Base-by-base conservation (phyloP, 768 basidiomycete genomes). In the Paxillus rubicundulus region DNA sequence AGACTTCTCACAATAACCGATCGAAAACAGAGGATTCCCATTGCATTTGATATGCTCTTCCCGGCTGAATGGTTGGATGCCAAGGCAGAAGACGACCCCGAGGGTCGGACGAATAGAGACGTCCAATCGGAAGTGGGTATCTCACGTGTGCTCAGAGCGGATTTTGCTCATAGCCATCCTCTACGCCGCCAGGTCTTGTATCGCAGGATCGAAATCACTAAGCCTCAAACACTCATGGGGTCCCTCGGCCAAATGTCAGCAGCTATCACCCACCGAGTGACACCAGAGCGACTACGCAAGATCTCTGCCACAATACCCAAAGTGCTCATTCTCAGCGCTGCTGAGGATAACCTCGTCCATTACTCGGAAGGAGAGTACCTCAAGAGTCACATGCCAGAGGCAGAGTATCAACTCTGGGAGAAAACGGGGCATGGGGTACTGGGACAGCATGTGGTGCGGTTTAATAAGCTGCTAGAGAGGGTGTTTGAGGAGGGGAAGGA, bases 191-290 rank as follows among this genome's bases (percentile, higher is more conserved):
- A 89, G 86, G 53, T 59, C 3, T 76, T 75, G 57, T 65, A 72
- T 37, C 68, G 62, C 16, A 81, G 85, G 17, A 69, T 82, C 16
- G 58, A 66, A 5, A 69, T 79, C 7, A 83, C 85, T 2, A 77
- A 76, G 32, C 81, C 79, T 3, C 91, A 90, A 57, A 72, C 70
- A 3, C 64, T 84, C 47, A 53, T 79, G 16, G 90, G 90, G 0
- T 70, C 79, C 24, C 51, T 92, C 14, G 89, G 86, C 10, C 92
- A 93, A 65, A 83, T 87, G 81, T 74, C 72, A 13, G 87, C 90
- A 1, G 83, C 61, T 0, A 56, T 87, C 1, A 86, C 84, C 0
- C 89, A 92, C 62, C 61, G 76, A 47, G 82, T 89, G 57, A 61
- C 71, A 5, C 67, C 77, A 0, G 72, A 73, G 0, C 75, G 78